phyloP scores from a whole-genome alignment of 139 green algal genomes.

The Asterochloris sp. region DNA sequence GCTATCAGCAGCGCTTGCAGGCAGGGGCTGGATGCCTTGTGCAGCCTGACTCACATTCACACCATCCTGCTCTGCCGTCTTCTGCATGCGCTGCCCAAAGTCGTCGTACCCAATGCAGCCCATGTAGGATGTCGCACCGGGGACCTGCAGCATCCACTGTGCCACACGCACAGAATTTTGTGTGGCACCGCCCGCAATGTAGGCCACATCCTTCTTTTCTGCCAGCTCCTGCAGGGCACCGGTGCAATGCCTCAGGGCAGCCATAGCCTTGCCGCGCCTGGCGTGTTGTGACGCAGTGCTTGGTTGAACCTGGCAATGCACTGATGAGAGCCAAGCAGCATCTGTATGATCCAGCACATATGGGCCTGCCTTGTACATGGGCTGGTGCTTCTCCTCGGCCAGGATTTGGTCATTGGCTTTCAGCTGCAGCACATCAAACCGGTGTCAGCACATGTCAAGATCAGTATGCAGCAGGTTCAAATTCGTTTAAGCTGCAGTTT shows the following conservation, averaged over 20 bases:
- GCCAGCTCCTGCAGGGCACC: constrained; percentile 71
- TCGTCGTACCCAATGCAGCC: constrained; percentile 96
- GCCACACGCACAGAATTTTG: constrained; percentile 96
- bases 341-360: too few relatives aligned
- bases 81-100: constrained; percentile 78
- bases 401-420: constrained; percentile 96
- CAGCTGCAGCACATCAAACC: constrained; percentile 54
- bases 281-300: too few relatives aligned
- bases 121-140: constrained; percentile 87
- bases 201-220: constrained; percentile 78
- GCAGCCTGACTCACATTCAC: constrained; percentile 57
- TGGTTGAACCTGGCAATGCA: neutral
- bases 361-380: constrained; percentile 75
- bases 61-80: constrained; percentile 66
- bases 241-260: neutral
- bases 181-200: constrained; percentile 96
- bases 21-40: neutral
- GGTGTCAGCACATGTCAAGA: neutral
- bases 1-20: neutral
- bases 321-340: neutral
- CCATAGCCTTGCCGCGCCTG: neutral
- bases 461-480: neutral
- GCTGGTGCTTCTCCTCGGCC: constrained; percentile 94
- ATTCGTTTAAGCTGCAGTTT: too few relatives aligned
- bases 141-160: constrained; percentile 94